These are phyloP conservation scores for Colletotrichum sp. DNA, from an alignment of 2,329 filamentous ascomycete genomes.

Conservation along the genomic window DNA sequence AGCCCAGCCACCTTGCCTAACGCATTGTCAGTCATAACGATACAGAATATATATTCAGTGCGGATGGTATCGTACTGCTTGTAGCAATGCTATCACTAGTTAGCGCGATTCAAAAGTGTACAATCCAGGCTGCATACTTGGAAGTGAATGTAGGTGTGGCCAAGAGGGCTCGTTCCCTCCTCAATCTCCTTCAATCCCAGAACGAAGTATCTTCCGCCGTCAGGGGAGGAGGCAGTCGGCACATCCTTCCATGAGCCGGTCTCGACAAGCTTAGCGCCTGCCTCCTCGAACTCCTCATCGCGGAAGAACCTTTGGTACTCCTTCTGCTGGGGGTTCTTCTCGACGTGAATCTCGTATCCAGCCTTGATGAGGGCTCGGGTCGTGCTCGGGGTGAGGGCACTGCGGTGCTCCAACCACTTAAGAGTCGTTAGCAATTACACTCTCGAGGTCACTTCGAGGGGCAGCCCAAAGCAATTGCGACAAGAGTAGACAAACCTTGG, in stretches of 20 bases:
- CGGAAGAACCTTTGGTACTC: conserved; percentile 55
- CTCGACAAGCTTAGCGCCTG: conserved; percentile 69
- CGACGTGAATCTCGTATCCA: conserved; percentile 72
- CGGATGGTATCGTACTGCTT: conserved; percentile 44
- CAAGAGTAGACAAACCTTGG: conserved; percentile 39
- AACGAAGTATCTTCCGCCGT: conserved; percentile 59
- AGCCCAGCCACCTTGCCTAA: conserved; percentile 74
- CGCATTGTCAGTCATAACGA: neutral
- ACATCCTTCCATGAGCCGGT: conserved; percentile 72
- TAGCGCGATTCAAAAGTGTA: neutral
- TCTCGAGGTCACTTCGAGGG: neutral
- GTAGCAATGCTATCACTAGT: conserved; percentile 61
- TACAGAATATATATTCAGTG: neutral
- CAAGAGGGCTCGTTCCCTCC: conserved; percentile 73
- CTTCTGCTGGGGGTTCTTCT: conserved; percentile 61
- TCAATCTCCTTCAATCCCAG: conserved; percentile 81
- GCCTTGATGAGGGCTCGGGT: conserved; percentile 69
- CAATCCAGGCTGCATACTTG: conserved; percentile 34
- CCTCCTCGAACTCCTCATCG: conserved; percentile 64
- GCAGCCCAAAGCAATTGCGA: neutral
- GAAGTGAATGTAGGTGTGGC: conserved; percentile 77
- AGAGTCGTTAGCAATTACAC: neutral
- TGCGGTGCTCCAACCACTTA: conserved; percentile 58
- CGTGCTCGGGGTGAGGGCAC: conserved; percentile 39
- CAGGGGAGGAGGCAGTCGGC: conserved; percentile 54